Percentiles rank a stretch among this genome's conserved stretches.
Evolutionary conservation across 1,284 basidiomycete genomes (phyloP).

Genomic region (Ceratorhiza oryzae-sativae): DNA sequence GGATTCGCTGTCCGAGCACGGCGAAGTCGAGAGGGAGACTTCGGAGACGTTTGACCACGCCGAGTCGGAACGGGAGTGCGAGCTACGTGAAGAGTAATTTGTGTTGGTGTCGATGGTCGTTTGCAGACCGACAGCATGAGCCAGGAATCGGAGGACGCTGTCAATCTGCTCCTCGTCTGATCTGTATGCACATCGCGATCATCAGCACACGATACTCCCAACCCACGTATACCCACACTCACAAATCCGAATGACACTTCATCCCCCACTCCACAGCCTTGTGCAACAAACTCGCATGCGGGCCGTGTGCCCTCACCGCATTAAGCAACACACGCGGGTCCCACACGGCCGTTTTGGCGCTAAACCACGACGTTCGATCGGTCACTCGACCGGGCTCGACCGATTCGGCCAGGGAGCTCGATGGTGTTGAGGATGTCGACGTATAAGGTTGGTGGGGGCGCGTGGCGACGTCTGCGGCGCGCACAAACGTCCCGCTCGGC

Average conservation of each 20-base stretch:
- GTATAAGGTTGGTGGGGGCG: constrained; percentile 17
- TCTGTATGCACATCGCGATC: background rate
- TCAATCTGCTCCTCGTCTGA: constrained; percentile 32
- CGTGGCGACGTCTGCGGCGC: constrained; percentile 28
- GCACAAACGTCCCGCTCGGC: constrained; percentile 21
- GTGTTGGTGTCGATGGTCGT: constrained; percentile 16
- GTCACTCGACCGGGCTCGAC: constrained; percentile 12
- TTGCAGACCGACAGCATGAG: constrained; percentile 27
- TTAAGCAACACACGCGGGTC: constrained; percentile 31
- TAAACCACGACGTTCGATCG: constrained; percentile 35
- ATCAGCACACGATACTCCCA: background rate
- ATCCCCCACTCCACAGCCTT: constrained; percentile 36
- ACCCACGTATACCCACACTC: background rate
- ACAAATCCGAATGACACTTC: constrained; percentile 33
- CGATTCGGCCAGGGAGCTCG: constrained; percentile 19
- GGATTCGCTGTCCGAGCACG: constrained; percentile 18
- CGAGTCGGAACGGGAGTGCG: constrained; percentile 24
- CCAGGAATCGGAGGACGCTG: constrained; percentile 30
- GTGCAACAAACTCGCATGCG: constrained; percentile 1
- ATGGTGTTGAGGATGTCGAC: background rate
- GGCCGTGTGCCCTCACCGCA: constrained; percentile 2
- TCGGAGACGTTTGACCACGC: constrained; percentile 28
- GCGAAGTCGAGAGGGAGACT: constrained; percentile 18
- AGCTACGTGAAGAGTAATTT: background rate
- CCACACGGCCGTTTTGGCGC: constrained; percentile 36